Conservation (phyloP, 106 monocot genomes). For the Alisma plantagoaquatica region DNA sequence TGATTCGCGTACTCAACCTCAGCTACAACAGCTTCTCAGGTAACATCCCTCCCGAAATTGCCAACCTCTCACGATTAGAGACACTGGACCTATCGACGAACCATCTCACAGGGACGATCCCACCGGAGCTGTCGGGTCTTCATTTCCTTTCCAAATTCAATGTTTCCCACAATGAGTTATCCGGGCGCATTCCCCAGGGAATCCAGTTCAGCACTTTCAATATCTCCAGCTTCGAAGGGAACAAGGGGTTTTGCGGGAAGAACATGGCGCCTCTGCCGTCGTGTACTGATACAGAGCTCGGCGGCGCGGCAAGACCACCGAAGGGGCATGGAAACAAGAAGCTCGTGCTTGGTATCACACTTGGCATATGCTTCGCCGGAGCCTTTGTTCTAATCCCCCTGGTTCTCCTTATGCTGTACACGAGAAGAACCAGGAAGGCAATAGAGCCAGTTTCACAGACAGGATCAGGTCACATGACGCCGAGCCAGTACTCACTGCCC, state of each 20-base stretch:
- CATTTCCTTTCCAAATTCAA: constrained; percentile 22
- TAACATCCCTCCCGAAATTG: constrained; percentile 11
- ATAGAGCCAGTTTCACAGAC: neutral
- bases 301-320: constrained; percentile 19
- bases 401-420: neutral
- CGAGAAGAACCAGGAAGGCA: neutral
- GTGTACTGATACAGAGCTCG: no score
- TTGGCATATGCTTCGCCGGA: constrained; percentile 33
- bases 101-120: constrained; percentile 25
- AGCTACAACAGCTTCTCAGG: constrained; percentile 36
- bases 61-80: constrained; percentile 13
- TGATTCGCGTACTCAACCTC: constrained; percentile 26
- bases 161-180: constrained; percentile 24
- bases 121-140: constrained; percentile 10
- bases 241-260: constrained; percentile 40
- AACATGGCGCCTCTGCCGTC: no score
- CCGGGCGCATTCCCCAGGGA: constrained; percentile 28
- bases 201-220: constrained; percentile 48
- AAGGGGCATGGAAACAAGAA: constrained; percentile 19
- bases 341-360: constrained; percentile 14
- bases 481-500: neutral
- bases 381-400: constrained; percentile 4
- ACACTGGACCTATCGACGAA: constrained; percentile 26
- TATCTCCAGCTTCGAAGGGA: constrained; percentile 65
- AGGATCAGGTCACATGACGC: no score